A percentile compares a stretch with the other conserved stretches of the same genome.
Evolutionary conservation across 768 basidiomycete species (phyloP).

Genomic region (Fomitopsis serialis): DNA sequence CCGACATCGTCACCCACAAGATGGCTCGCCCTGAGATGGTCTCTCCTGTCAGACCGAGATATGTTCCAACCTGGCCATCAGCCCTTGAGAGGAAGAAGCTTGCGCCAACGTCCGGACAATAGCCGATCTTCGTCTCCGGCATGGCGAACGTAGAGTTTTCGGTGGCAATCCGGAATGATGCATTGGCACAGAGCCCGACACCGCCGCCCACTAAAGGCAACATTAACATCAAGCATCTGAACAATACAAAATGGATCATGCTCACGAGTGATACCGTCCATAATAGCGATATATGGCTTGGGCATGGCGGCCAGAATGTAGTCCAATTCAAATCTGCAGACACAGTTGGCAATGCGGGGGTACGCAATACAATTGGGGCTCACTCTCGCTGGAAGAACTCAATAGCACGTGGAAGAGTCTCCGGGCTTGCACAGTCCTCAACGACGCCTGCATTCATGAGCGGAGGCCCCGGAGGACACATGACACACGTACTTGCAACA

Average conservation of each 20-base stretch:
- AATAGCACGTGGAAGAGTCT: constrained; percentile 58
- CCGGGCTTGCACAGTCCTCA: constrained; percentile 39
- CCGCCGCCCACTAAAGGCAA: constrained; percentile 83
- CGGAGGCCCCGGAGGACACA: background rate
- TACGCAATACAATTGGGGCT: constrained; percentile 24
- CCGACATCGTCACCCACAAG: constrained; percentile 52
- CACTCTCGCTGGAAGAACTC: constrained; percentile 90
- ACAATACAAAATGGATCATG: constrained; percentile 12
- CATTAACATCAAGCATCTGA: constrained; percentile 2
- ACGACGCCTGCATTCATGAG: constrained; percentile 44
- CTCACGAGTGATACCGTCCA: constrained; percentile 91
- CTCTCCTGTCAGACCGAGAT: constrained; percentile 81
- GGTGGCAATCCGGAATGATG: constrained; percentile 89
- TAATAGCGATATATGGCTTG: constrained; percentile 87
- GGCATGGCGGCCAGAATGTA: constrained; percentile 60
- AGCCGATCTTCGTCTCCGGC: constrained; percentile 95
- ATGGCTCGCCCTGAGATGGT: constrained; percentile 72
- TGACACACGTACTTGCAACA: constrained; percentile 63
- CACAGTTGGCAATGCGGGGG: background rate
- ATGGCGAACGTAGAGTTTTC: constrained; percentile 90
- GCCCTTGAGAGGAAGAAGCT: constrained; percentile 84
- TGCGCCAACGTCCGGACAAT: constrained; percentile 89
- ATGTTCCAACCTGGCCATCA: constrained; percentile 92
- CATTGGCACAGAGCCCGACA: constrained; percentile 79
- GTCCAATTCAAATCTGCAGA: constrained; percentile 71